Conservation (phyloP, 805 yeast genomes). For the Hanseniaspora vineae region DNA sequence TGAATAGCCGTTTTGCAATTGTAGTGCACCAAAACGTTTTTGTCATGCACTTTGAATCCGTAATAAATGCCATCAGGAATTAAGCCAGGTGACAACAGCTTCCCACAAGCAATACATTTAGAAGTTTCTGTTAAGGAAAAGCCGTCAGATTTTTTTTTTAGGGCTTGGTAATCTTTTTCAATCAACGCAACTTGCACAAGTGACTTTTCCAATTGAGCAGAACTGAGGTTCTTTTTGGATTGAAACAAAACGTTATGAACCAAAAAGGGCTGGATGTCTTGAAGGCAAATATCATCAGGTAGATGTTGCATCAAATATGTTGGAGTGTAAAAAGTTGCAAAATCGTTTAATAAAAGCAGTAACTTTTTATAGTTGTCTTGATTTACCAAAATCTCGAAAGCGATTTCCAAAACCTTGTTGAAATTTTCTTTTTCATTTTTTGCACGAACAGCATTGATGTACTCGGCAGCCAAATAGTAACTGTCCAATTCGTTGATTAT, state of each 20-base stretch:
- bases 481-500: slow-evolving; percentile 45
- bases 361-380: slow-evolving; percentile 16
- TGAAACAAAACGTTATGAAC: slow-evolving; percentile 31
- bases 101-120: slow-evolving; percentile 48
- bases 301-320: slow-evolving; percentile 29
- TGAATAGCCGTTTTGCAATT: slow-evolving; percentile 17
- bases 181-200: slow-evolving; percentile 42
- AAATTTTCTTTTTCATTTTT: slow-evolving; percentile 27
- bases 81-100: slow-evolving; percentile 29
- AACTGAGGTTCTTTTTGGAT: slow-evolving; percentile 26
- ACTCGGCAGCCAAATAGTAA: slow-evolving; percentile 42
- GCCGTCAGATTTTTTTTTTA: slow-evolving; percentile 25
- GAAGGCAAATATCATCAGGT: slow-evolving; percentile 38
- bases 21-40: slow-evolving; percentile 14
- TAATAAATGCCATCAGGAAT: background rate
- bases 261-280: slow-evolving; percentile 31
- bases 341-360: slow-evolving; percentile 2
- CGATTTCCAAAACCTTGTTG: slow-evolving; percentile 24
- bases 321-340: slow-evolving; percentile 10
- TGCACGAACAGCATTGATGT: slow-evolving; percentile 39
- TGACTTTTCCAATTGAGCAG: slow-evolving; percentile 31
- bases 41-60: slow-evolving; percentile 8
- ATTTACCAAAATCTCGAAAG: slow-evolving; percentile 27
- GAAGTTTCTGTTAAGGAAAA: slow-evolving; percentile 30
- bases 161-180: slow-evolving; percentile 32